Evolutionary conservation across 164 flowering plant species (phyloP), one percentile per base, ranked within the genome.

Genomic region (Kingdonia uniflora): DNA sequence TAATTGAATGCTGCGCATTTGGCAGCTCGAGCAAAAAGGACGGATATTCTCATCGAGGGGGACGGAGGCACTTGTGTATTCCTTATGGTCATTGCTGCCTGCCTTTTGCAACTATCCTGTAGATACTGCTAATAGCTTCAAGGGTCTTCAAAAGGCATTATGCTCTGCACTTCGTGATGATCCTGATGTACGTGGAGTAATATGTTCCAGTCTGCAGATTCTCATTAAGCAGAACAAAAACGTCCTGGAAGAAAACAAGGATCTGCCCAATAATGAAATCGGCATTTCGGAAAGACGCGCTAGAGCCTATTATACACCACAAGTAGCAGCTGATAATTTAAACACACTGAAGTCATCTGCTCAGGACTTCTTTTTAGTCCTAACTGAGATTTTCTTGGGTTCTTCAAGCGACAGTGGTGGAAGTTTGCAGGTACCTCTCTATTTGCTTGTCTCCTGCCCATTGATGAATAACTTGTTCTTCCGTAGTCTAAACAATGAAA

Each of bases 71-170:
- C 70, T 89, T 59, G 73, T 72, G 19, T 80, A 87, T 64, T 76
- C 89, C 11, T 51, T 94, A 45, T 94, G 97, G 97, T 89, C 97
- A 13, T 70, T 94, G 66, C 57, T 94, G 57, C 95, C 97, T 59
- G 79, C 97, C 25, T 94, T 89, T 70, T 94, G 99, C 77, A 85
- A 87, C 68, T 94, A 87, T 64, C 87, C 99, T 49, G 16, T 68
- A 44, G 99, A 94, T 57, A 87, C 91, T 55, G 84, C 91, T 49
- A 66, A 69, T 67, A 79, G 83, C 66, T 89, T 94, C 60, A 73
- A 75, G 65, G 78, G 65, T 58, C 78, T 94, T 2, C 56, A 61
- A 68, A 62, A 63, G 51, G 49, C 51, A 23, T 52, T 89, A 52
- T 69, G 78, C 50, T 35, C 40, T 58, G 82, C 77, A 22, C 79